Percentiles rank a stretch among this genome's conserved stretches.
Evolutionary conservation across 768 basidiomycete species (phyloP).

Genomic region (Termitomyces sp.): DNA sequence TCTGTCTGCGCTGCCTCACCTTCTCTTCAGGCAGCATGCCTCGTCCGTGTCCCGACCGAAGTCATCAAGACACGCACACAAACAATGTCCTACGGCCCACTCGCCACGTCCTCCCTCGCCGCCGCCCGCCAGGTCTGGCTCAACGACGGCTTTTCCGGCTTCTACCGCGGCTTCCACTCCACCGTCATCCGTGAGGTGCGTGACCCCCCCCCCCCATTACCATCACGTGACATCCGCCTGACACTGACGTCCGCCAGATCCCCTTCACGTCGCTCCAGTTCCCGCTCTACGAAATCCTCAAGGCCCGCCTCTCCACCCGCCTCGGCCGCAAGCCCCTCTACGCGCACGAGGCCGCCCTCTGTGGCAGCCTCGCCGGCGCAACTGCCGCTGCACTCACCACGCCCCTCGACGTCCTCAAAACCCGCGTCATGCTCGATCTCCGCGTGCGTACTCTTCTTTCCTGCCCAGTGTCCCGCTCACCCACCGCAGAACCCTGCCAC

Average conservation of each 20-base stretch:
- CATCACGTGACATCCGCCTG: too few relatives aligned
- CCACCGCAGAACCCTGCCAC: slow-evolving; percentile 40
- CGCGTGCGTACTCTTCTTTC: slow-evolving; percentile 36
- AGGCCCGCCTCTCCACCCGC: slow-evolving; percentile 52
- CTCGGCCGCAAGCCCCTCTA: slow-evolving; percentile 52
- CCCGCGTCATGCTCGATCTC: slow-evolving; percentile 92
- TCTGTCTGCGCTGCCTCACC: background rate
- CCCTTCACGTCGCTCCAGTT: slow-evolving; percentile 97
- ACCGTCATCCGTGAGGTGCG: slow-evolving; percentile 53
- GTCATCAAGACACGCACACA: slow-evolving; percentile 93
- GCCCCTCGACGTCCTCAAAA: slow-evolving; percentile 94
- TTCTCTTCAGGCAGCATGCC: slow-evolving; percentile 65
- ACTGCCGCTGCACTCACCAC: slow-evolving; percentile 88
- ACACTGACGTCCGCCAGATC: slow-evolving; percentile 46
- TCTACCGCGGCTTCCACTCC: slow-evolving; percentile 83
- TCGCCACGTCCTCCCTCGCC: slow-evolving; percentile 52
- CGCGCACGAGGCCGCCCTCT: slow-evolving; percentile 76
- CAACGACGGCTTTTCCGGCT: slow-evolving; percentile 66
- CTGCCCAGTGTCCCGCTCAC: too few relatives aligned
- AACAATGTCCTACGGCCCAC: slow-evolving; percentile 65
- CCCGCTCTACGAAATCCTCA: slow-evolving; percentile 89
- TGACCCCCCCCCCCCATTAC: too few relatives aligned
- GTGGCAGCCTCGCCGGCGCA: slow-evolving; percentile 89
- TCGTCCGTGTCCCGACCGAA: slow-evolving; percentile 93
- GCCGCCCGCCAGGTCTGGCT: slow-evolving; percentile 51